Percentiles rank a stretch among this genome's conserved stretches.
Conservation (phyloP, 345 rosid species). For the Noccaea caerulescens region DNA sequence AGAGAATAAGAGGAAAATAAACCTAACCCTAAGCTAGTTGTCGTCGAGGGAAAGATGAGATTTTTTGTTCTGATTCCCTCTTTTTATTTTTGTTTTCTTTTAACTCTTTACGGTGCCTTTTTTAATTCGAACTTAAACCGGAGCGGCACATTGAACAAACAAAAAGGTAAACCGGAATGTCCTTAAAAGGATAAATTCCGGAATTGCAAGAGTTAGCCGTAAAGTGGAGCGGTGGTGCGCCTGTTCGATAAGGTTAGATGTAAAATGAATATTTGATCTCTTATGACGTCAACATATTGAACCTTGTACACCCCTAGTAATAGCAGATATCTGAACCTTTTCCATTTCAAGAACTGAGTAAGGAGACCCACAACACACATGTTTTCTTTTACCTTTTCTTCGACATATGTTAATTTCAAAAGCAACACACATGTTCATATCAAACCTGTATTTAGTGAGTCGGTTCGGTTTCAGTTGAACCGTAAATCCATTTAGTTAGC, state of each 20-base stretch:
- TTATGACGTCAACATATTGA: neutral
- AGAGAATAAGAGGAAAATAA: conserved; percentile 24
- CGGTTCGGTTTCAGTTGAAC: no score
- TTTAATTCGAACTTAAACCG: conserved; percentile 32
- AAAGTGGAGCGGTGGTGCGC: neutral
- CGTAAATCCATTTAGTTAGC: neutral
- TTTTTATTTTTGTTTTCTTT: neutral
- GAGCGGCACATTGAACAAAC: neutral
- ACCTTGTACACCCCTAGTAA: neutral
- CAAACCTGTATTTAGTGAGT: no score
- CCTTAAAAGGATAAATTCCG: conserved; percentile 22
- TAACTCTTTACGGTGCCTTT: neutral
- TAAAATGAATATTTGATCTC: neutral
- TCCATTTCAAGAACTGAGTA: neutral
- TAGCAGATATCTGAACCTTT: neutral
- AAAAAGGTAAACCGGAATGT: conserved; percentile 30
- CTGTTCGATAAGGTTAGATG: neutral
- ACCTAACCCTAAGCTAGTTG: conserved; percentile 43
- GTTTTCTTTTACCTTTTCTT: neutral
- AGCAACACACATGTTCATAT: neutral
- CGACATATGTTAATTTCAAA: neutral
- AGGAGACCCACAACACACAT: neutral
- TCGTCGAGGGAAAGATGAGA: conserved; percentile 37
- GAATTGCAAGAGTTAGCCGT: neutral
- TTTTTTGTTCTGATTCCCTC: neutral